Evolutionary conservation across 2,329 filamentous ascomycete species (phyloP), one percentile per base, ranked within the genome.

Genomic region (Aspergillus puulaauensis): DNA sequence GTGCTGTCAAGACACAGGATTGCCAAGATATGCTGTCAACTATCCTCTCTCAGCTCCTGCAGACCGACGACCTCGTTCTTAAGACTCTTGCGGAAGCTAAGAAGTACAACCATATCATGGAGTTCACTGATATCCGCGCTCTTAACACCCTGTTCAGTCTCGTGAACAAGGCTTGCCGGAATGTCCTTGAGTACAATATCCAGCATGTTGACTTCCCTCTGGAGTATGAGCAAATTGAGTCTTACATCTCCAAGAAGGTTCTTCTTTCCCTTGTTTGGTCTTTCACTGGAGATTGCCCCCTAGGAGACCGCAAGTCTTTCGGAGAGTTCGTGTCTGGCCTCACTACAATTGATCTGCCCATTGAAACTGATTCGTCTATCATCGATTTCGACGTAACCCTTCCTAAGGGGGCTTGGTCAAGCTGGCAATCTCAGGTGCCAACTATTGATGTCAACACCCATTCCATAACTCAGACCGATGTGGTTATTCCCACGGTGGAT

Each of bases 401-500:
- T 41, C 95, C 96, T 2, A 88, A 89, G 70, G 89, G 88, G 7
- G 90, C 96, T 63, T 99, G 95, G 95, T 83, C 86, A 2, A 85
- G 90, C 44, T 99, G 95, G 95, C 93, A 96, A 75, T 91, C 89
- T 62, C 90, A 97, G 74, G 95, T 99, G 14, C 95, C 95, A 15
- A 89, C 85, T 11, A 89, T 99, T 57, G 96, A 99, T 73, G 90
- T 99, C 75, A 98, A 99, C 73, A 99, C 96, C 0, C 96, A 99
- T 74, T 97, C 93, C 5, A 89, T 99, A 69, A 97, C 91, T 0
- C 93, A 99, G 74, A 99, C 96, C 1, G 96, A 99, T 74, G 91
- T 98, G 41, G 95, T 99, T 61, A 99, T 99, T 69, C 96, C 95
- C 1, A 99, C 95, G 0, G 81, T 99, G 50, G 95, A 99, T 73